Evolutionary conservation across 2,329 filamentous ascomycete genomes (phyloP).

Genomic region (Didymella keratinophila): DNA sequence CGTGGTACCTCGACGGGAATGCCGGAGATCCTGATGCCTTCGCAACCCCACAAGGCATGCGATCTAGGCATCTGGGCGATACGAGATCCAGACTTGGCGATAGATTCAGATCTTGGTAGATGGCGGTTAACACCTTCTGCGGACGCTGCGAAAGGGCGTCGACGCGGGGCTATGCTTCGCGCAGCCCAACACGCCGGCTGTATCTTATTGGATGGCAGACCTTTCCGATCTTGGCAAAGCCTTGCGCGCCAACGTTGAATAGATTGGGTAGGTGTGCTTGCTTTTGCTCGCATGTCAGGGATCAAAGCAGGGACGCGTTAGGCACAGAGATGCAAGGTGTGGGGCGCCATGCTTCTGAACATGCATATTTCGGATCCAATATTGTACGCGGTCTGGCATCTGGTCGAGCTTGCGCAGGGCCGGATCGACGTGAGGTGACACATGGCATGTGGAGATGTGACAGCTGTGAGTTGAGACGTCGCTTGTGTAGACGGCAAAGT

Average conservation of each 20-base stretch:
- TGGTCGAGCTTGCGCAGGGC: constrained; percentile 13
- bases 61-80: constrained; percentile 9
- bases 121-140: background rate
- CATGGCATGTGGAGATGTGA: background rate
- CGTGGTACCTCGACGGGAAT: background rate
- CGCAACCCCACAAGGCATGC: background rate
- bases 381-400: background rate
- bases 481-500: background rate
- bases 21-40: background rate
- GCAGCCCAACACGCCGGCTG: background rate
- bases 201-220: constrained; percentile 2
- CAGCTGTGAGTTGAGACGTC: background rate
- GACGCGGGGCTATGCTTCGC: background rate
- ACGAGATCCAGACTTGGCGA: constrained; percentile 18
- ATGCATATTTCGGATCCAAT: constrained; percentile 1
- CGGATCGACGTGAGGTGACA: constrained; percentile 3
- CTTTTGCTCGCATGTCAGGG: background rate
- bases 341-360: background rate
- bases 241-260: background rate
- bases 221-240: background rate
- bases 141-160: background rate
- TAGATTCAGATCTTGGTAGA: constrained; percentile 9
- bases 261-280: constrained; percentile 4
- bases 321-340: constrained; percentile 13
- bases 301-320: background rate